These are phyloP conservation scores for Tolypocladium guangdongense DNA, from an alignment of 2,329 filamentous ascomycete genomes.

Conservation along the genomic window DNA sequence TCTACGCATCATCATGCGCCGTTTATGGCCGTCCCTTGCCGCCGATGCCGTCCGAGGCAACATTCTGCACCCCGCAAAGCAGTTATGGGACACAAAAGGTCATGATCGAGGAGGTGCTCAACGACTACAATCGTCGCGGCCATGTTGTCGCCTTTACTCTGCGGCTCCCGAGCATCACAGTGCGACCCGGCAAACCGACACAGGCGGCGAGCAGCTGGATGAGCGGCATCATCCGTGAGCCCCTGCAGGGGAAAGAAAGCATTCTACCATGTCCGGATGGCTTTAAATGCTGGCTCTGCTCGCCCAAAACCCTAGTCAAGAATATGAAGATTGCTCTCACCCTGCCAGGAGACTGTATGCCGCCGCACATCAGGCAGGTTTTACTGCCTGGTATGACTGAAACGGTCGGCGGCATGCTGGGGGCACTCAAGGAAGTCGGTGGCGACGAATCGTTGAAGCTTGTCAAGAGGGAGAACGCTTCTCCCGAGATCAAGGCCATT, in stretches of 20 bases:
- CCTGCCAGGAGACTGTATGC: conserved; percentile 26
- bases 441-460: conserved; percentile 30
- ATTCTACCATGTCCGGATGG: conserved; percentile 33
- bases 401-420: conserved; percentile 40
- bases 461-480: conserved; percentile 34
- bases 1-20: conserved; percentile 48
- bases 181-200: conserved; percentile 48
- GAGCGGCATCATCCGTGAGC: conserved; percentile 50
- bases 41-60: conserved; percentile 29
- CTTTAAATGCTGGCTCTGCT: conserved; percentile 40
- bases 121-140: conserved; percentile 31
- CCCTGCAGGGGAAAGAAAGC: conserved; percentile 33
- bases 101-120: conserved; percentile 38
- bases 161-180: conserved; percentile 49
- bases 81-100: conserved; percentile 53
- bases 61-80: conserved; percentile 41
- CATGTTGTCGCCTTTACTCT: conserved; percentile 46
- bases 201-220: conserved; percentile 50
- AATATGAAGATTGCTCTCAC: conserved; percentile 36
- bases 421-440: conserved; percentile 36
- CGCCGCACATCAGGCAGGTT: conserved; percentile 26
- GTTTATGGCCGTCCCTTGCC: conserved; percentile 43
- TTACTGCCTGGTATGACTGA: conserved; percentile 42
- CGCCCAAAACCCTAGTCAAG: conserved; percentile 34
- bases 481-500: conserved; percentile 35